These are phyloP conservation scores for Fraxinus cuspidata DNA, from an alignment of 257 asterid genomes.

Conservation along the genomic window DNA sequence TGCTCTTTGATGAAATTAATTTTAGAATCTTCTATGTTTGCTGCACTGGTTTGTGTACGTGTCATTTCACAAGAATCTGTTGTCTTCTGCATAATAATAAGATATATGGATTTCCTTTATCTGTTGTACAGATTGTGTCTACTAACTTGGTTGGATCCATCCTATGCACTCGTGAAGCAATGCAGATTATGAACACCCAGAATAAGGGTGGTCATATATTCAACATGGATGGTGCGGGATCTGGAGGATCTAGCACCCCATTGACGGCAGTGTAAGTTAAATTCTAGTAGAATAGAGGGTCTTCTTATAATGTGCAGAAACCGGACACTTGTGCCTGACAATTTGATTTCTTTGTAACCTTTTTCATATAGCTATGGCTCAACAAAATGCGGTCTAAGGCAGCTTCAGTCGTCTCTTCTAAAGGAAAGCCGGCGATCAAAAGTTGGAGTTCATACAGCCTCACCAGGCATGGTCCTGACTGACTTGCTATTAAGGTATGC, in stretches of 20 bases:
- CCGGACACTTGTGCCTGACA: not conserved
- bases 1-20: constrained; percentile 20
- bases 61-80: not conserved
- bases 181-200: constrained; percentile 63
- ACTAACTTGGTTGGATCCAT: constrained; percentile 94
- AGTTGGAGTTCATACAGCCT: constrained; percentile 96
- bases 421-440: constrained; percentile 74
- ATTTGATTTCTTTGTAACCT: constrained; percentile 18
- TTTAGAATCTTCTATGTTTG: constrained; percentile 2
- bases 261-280: constrained; percentile 90
- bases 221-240: constrained; percentile 99
- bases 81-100: constrained; percentile 1
- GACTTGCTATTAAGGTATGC: constrained; percentile 83
- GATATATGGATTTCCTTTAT: constrained; percentile 17
- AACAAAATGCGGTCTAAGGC: constrained; percentile 97
- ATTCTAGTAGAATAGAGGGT: constrained; percentile 12
- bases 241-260: constrained; percentile 99
- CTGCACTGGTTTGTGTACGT: not conserved
- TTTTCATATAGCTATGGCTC: constrained; percentile 72
- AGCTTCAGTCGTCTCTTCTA: constrained; percentile 91
- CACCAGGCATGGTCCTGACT: constrained; percentile 99
- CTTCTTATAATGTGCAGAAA: not conserved
- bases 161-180: constrained; percentile 94
- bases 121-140: constrained; percentile 72
- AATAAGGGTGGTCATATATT: constrained; percentile 82